These are phyloP conservation scores for Aspergillus fumigatiaffinis DNA, from an alignment of 2,329 filamentous ascomycete genomes.

Conservation along the genomic window DNA sequence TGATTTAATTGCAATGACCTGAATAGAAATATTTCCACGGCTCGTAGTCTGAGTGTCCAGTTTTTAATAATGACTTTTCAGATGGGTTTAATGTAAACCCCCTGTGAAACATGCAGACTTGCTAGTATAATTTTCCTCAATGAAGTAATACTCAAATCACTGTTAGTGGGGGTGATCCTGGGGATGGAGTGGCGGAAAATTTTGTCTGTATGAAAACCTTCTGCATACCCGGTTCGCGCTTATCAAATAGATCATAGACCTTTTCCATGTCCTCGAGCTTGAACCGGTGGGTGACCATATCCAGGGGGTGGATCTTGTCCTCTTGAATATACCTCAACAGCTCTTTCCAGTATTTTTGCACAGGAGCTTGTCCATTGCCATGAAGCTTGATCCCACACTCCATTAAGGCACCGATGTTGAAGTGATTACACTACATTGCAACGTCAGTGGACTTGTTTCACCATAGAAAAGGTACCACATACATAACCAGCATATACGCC, in stretches of 20 bases:
- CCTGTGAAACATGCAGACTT: neutral
- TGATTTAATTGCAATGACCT: neutral
- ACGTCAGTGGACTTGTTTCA: neutral
- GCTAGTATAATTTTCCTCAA: neutral
- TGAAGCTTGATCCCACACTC: slow-evolving; percentile 76
- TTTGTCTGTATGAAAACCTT: slow-evolving; percentile 69
- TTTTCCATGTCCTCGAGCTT: slow-evolving; percentile 68
- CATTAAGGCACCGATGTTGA: slow-evolving; percentile 82
- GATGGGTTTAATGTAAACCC: no score
- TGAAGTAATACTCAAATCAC: slow-evolving; percentile 18
- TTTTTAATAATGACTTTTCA: no score
- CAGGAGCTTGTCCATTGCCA: slow-evolving; percentile 65
- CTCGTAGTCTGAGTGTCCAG: no score
- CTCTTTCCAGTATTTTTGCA: slow-evolving; percentile 79
- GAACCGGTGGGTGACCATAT: slow-evolving; percentile 78
- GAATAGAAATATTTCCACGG: no score
- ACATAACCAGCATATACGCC: slow-evolving; percentile 63
- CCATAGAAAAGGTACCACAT: slow-evolving; percentile 25
- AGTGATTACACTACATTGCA: slow-evolving; percentile 63
- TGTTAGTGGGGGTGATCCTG: slow-evolving; percentile 51
- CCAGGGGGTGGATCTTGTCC: slow-evolving; percentile 67
- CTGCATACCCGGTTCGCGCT: slow-evolving; percentile 64
- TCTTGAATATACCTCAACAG: slow-evolving; percentile 65
- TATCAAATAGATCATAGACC: slow-evolving; percentile 61
- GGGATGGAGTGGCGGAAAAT: slow-evolving; percentile 50